phyloP scores from a whole-genome alignment of 345 rosid species.

The Hevea brasiliensis region DNA sequence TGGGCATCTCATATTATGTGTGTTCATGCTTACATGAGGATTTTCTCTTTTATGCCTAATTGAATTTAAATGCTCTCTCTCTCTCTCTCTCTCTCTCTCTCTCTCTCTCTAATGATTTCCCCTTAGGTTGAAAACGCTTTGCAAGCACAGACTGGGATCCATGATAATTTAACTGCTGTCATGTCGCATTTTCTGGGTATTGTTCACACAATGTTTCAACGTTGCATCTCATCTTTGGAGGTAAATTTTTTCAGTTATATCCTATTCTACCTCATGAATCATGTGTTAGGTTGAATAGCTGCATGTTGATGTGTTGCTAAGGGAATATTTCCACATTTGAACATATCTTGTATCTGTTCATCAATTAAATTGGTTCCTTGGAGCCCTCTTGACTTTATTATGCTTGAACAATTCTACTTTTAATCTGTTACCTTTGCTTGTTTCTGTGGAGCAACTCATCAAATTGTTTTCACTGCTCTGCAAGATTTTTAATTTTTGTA shows the following conservation, averaged over 20 bases:
- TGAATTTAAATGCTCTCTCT: not conserved
- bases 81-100: not conserved
- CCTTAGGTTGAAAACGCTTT: slow-evolving; percentile 75
- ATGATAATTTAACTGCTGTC: slow-evolving; percentile 51
- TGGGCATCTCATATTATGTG: not conserved
- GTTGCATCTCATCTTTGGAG: slow-evolving; percentile 81
- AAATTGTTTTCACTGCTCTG: not conserved
- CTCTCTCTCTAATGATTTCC: not conserved
- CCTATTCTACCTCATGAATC: not conserved
- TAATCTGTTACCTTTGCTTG: not conserved
- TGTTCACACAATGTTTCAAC: slow-evolving; percentile 77
- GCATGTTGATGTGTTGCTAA: not conserved
- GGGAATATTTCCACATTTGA: not conserved
- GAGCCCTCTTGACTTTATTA: not conserved
- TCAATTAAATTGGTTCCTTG: not conserved
- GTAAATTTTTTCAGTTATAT: slow-evolving; percentile 32
- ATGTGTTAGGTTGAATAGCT: not conserved
- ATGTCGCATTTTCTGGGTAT: slow-evolving; percentile 71
- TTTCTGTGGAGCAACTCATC: not conserved
- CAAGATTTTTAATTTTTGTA: not conserved
- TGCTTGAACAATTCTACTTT: not conserved
- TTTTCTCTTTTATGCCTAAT: not conserved
- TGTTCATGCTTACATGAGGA: not conserved
- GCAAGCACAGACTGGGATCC: slow-evolving; percentile 60
- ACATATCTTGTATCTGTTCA: no score